Conservation (phyloP, 352 stramenopile genomes). For the Phytopythium oedochilum region DNA sequence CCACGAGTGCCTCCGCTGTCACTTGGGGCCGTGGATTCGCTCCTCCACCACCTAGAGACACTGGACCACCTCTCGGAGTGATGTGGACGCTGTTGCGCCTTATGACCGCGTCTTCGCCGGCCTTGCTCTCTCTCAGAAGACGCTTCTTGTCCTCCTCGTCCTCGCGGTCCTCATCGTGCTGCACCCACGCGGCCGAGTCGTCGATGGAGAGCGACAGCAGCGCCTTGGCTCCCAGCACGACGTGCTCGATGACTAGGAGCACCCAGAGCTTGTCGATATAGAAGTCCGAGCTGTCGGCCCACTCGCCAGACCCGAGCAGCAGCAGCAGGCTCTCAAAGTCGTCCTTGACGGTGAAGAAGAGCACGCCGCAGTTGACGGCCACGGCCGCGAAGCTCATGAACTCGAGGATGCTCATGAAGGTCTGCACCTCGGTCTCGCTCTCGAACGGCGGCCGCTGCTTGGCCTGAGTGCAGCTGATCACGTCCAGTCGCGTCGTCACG, state of each 20-base stretch:
- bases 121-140: slow-evolving; percentile 7
- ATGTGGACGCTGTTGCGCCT: not conserved
- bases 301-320: slow-evolving; percentile 7
- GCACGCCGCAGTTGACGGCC: slow-evolving; percentile 66
- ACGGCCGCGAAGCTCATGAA: slow-evolving; percentile 89
- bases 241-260: slow-evolving; percentile 57
- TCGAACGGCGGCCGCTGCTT: slow-evolving; percentile 70
- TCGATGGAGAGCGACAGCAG: slow-evolving; percentile 60
- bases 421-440: slow-evolving; percentile 84
- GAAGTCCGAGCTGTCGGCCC: slow-evolving; percentile 12
- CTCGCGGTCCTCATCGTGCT: slow-evolving; percentile 53
- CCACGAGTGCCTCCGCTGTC: slow-evolving; percentile 3
- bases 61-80: not conserved
- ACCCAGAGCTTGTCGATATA: slow-evolving; percentile 63
- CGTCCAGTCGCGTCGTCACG: slow-evolving; percentile 84
- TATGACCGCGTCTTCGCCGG: not conserved
- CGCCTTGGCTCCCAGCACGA: slow-evolving; percentile 60
- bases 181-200: slow-evolving; percentile 68
- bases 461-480: slow-evolving; percentile 71
- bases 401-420: slow-evolving; percentile 89
- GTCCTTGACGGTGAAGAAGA: slow-evolving; percentile 63
- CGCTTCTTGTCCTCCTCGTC: slow-evolving; percentile 42
- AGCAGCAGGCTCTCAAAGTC: slow-evolving; percentile 65
- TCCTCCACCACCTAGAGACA: not conserved
- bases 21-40: not conserved